Evolutionary conservation across 2,329 filamentous ascomycete genomes (phyloP), one percentile per base, ranked within the genome.

Genomic region (Emericellopsis atlantica): DNA sequence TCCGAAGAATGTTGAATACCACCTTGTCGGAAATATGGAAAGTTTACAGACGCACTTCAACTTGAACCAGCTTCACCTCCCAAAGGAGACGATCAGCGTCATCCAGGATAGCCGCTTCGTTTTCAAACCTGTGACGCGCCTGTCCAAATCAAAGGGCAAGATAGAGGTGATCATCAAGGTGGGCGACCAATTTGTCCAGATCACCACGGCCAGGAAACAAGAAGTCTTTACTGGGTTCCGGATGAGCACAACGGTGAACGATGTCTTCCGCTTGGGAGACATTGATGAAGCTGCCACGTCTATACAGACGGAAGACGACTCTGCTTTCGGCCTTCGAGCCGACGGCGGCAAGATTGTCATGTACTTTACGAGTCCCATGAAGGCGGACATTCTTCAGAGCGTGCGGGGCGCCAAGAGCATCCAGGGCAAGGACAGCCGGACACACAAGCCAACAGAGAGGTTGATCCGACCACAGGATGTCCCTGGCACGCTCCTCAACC

Each of bases 341-440:
- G 79, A 84, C 49, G 79, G 76, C 46, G 79, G 79, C 48, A 81
- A 79, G 57, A 77, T 81, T 39, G 72, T 81, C 40, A 81, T 84
- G 77, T 81, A 78, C 52, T 84, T 84, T 54, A 79, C 77, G 15
- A 82, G 79, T 47, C 66, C 76, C 2, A 75, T 74, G 52, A 81
- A 79, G 54, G 53, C 62, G 6, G 79, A 82, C 45, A 68, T 84
- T 16, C 61, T 84, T 4, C 72, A 78, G 54, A 72, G 73, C 10
- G 78, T 84, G 40, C 70, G 76, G 29, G 65, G 62, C 9, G 77
- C 77, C 35, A 83, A 81, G 54, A 62, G 69, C 7, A 82, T 79
- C 49, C 69, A 79, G 45, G 72, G 73, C 41, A 82, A 81, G 51
- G 78, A 83, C 46, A 69, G 64, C 32, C 67, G 75, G 46, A 65